Base-by-base conservation (phyloP, 2,329 filamentous ascomycete species). In the Fusarium sp. region DNA sequence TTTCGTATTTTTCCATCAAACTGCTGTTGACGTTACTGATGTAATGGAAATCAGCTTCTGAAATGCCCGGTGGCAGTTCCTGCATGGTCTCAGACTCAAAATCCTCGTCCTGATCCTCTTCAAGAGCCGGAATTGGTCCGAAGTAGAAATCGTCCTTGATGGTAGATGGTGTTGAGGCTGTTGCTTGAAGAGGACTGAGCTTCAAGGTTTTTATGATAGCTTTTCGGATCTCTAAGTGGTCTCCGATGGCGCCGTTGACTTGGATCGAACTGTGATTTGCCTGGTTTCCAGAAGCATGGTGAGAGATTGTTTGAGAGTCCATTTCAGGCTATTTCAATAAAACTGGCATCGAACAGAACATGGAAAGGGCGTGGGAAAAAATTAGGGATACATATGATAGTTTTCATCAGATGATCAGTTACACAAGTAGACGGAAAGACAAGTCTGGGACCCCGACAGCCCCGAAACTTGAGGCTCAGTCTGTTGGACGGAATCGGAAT, bases 61-160 rank as follows among this genome's bases (percentile, higher is more conserved):
- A 27, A 23, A 62, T 62, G 6, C 14, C 14, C 1, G 52, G 59
- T 2, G 30, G 5, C 2, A 13, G 12, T 7, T 17, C 40, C 3
- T 7, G 30, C 6, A 37, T 35, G n/a, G 18, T 18, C 3, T 44
- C 14, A 2, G 26, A 37, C 9, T 37, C 37, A 17, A 12, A 23
- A 6, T 32, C 42, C 3, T 42, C 30, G 14, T 57, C 35, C 4
- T 48, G 35, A 7, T 62, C 59, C 14, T 57, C 52, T 11, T 62
- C 52, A 10, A 57, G 52, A 13, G 52, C 35, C 15, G 44, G 59
- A 17, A 62, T 57, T 14, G 18, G 33, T 13, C 59, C 59, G 23
- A 62, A 49, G 30, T 57, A 15, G 37, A 62, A 62, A 6, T 57
- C 37, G 3, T 57, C 42, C 15, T 23, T 48, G n/a, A 12, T 15